These are phyloP conservation scores for Hypoxylon crocopeplum DNA, from an alignment of 495 filamentous ascomycete genomes.

Conservation along the genomic window DNA sequence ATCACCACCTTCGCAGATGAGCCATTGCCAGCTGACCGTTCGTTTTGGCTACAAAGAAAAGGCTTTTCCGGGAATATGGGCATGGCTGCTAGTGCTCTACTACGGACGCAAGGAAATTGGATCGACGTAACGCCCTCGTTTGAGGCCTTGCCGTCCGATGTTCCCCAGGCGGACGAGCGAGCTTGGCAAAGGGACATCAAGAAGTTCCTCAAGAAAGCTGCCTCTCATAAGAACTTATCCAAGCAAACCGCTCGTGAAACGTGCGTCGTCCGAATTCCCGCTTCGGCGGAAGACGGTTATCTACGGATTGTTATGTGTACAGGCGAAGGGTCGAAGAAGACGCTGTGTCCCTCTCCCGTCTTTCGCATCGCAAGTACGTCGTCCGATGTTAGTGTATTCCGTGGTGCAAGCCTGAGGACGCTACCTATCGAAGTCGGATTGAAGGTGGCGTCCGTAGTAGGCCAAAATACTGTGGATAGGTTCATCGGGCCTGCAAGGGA, in stretches of 20 bases:
- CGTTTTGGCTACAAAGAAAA: conserved; percentile 69
- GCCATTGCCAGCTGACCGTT: conserved; percentile 62
- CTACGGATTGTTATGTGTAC: conserved; percentile 68
- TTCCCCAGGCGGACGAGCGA: conserved; percentile 60
- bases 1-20: conserved; percentile 67
- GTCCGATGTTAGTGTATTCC: conserved; percentile 61
- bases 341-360: conserved; percentile 67
- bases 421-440: conserved; percentile 70
- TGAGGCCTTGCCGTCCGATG: conserved; percentile 50
- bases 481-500: conserved; percentile 57
- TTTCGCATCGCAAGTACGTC: conserved; percentile 70
- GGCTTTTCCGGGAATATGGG: conserved; percentile 73
- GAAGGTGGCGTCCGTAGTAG: conserved; percentile 61
- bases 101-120: conserved; percentile 64
- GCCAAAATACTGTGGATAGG: conserved; percentile 53
- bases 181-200: conserved; percentile 72
- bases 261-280: conserved; percentile 66
- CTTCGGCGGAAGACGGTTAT: conserved; percentile 68
- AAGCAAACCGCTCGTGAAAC: conserved; percentile 65
- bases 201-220: conserved; percentile 60
- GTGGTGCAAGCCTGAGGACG: conserved; percentile 68
- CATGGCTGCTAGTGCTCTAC: conserved; percentile 67
- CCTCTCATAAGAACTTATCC: conserved; percentile 46
- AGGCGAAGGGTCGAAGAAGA: conserved; percentile 54
- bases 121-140: conserved; percentile 67